phyloP scores from a whole-genome alignment of 495 filamentous ascomycete species.

The Xylaria sp. region DNA sequence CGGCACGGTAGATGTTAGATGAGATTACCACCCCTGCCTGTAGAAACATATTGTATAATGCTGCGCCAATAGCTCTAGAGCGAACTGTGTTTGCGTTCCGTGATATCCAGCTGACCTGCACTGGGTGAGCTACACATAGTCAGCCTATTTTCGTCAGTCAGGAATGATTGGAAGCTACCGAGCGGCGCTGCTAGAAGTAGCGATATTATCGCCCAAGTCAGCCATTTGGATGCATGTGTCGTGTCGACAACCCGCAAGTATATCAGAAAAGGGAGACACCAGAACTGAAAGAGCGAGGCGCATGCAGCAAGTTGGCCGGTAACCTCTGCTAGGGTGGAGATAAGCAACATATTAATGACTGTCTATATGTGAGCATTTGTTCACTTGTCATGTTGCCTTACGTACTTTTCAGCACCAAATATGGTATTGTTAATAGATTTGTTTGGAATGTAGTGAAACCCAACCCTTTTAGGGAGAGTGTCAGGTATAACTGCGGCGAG shows the following conservation, averaged over 20 bases:
- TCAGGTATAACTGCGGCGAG: conserved; percentile 67
- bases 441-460: conserved; percentile 75
- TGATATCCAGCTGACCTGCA: conserved; percentile 71
- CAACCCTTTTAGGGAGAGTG: conserved; percentile 66
- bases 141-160: neutral
- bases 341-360: conserved; percentile 53
- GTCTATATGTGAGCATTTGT: conserved; percentile 20
- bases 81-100: conserved; percentile 69
- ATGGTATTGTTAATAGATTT: conserved; percentile 58
- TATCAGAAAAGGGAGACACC: conserved; percentile 64
- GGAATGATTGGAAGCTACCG: conserved; percentile 45
- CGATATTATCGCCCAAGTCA: conserved; percentile 62
- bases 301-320: conserved; percentile 57
- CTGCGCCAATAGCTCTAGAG: conserved; percentile 67
- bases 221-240: conserved; percentile 57
- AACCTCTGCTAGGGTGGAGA: conserved; percentile 60
- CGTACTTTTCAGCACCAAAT: conserved; percentile 47
- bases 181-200: conserved; percentile 64
- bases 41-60: conserved; percentile 78
- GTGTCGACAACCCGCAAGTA: conserved; percentile 58
- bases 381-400: neutral
- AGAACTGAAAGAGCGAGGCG: conserved; percentile 57
- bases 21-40: conserved; percentile 68
- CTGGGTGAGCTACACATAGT: conserved; percentile 54
- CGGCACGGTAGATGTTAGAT: conserved; percentile 62